A percentile compares a stretch with the other conserved stretches of the same genome.
phyloP scores from a whole-genome alignment of 75 land plant species.

The Adiantum capillusveneris region DNA sequence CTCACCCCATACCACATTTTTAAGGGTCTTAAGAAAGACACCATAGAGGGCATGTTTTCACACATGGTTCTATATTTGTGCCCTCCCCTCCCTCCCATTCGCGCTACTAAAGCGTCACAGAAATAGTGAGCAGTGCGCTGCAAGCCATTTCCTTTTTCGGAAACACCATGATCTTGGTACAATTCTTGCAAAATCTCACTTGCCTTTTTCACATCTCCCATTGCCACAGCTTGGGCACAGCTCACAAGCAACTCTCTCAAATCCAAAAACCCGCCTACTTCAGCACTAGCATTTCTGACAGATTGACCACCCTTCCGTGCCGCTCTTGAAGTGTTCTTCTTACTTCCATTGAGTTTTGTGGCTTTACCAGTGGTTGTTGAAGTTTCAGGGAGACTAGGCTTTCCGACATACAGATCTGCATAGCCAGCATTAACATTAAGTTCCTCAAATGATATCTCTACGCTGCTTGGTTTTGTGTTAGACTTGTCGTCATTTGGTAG shows the following conservation, averaged over 20 bases:
- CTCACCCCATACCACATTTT: slow-evolving; percentile 31
- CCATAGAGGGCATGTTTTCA: slow-evolving; percentile 23
- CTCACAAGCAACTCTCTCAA: slow-evolving; percentile 35
- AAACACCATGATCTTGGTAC: slow-evolving; percentile 43
- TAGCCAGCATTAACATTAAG: too few species aligned
- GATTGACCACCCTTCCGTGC: too few species aligned
- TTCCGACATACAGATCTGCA: too few species aligned
- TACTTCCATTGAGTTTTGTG: too few species aligned
- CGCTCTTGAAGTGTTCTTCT: too few species aligned
- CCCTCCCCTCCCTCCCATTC: slow-evolving; percentile 65
- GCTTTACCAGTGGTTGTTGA: too few species aligned
- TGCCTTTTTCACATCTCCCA: slow-evolving; percentile 28
- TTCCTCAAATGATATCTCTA: too few species aligned
- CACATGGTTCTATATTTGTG: slow-evolving; percentile 30
- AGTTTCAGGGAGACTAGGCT: too few species aligned
- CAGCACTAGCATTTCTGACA: too few species aligned
- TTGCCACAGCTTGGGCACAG: slow-evolving; percentile 47
- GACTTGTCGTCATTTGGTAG: too few species aligned
- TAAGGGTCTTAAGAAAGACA: slow-evolving; percentile 59
- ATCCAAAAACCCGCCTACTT: too few species aligned
- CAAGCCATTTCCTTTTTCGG: slow-evolving; percentile 39
- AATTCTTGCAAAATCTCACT: slow-evolving; percentile 47
- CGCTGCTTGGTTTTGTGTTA: too few species aligned
- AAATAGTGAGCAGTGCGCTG: slow-evolving; percentile 59
- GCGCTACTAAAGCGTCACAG: slow-evolving; percentile 65